Evolutionary conservation across 2,329 filamentous ascomycete species (phyloP), one percentile per base, ranked within the genome.

Genomic region (Fusarium mexicanum): DNA sequence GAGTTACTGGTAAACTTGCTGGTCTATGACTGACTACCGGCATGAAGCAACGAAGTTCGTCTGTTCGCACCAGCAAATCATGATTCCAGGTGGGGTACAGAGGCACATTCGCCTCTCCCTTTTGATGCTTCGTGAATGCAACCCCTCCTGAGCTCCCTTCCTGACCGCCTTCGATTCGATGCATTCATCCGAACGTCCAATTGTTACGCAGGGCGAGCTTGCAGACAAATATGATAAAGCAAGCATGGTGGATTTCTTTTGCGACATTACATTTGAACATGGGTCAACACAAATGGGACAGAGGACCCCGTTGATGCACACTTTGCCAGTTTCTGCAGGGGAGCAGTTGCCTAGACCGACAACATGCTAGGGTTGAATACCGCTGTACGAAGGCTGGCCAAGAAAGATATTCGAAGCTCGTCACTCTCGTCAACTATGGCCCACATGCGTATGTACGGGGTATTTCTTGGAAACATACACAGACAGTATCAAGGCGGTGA

Each of bases 121-220:
- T 67, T 60, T 22, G 33, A 57, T 57, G 61, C 61, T 68, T 67
- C 48, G 54, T 64, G 73, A 68, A 77, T 77, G 75, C 71, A 77
- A 75, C 75, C 68, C 71, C 67, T 72, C 62, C 68, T 54, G 33
- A 50, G 59, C 58, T 64, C 33, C 60, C 58, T 54, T 64, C 73
- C 69, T 77, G 75, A 77, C 75, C 75, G 75, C 75, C 75, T 77
- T 64, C 69, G 54, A 66, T 64, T 64, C 67, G 51, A 67, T 59
- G 44, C 67, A 76, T 64, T 70, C 66, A 63, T 68, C 76, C 72
- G 71, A 77, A 71, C 66, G 60, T 73, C 72, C 69, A 75, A 73
- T 71, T 72, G 67, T 63, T 74, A 64, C 71, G 58, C 69, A 69
- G 61, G 64, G 74, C 50, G 62, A 76, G 71, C 60, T 61, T 67